Conservation (phyloP, 441 rosid species). For the Cnidoscolus chayamansa region DNA sequence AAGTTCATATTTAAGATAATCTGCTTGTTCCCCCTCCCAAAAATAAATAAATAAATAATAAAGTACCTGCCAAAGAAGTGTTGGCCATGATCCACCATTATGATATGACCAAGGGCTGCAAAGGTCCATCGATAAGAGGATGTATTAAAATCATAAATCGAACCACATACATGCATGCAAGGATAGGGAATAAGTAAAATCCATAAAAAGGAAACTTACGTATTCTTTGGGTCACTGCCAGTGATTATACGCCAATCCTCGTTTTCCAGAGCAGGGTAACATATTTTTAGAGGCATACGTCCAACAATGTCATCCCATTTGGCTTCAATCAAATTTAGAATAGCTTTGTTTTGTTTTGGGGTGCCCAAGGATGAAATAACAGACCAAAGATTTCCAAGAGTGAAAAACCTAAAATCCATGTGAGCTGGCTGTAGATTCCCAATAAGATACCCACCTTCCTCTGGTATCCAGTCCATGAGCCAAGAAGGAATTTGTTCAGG, state of each 20-base stretch:
- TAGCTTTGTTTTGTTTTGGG: constrained; percentile 73
- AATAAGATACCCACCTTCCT: constrained; percentile 66
- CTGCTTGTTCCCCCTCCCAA: no score
- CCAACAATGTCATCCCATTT: constrained; percentile 86
- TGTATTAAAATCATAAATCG: not conserved
- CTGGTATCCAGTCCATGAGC: constrained; percentile 95
- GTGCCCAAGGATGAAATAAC: constrained; percentile 78
- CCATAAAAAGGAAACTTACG: constrained; percentile 40
- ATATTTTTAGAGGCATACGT: constrained; percentile 88
- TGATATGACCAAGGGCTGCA: constrained; percentile 98
- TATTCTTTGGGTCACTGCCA: constrained; percentile 94
- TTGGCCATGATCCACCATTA: constrained; percentile 97
- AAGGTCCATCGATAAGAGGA: constrained; percentile 11
- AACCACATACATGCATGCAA: not conserved
- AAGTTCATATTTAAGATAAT: no score
- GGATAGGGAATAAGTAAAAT: not conserved
- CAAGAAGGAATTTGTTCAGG: constrained; percentile 90
- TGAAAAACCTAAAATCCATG: constrained; percentile 96
- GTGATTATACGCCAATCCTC: constrained; percentile 92
- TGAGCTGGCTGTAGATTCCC: constrained; percentile 98
- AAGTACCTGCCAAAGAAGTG: constrained; percentile 89
- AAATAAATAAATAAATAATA: no score
- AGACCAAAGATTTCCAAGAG: constrained; percentile 89
- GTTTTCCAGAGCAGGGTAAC: constrained; percentile 74
- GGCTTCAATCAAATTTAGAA: constrained; percentile 66